phyloP scores from a whole-genome alignment of 495 filamentous ascomycete species.

The Aspergillus nanangensis region DNA sequence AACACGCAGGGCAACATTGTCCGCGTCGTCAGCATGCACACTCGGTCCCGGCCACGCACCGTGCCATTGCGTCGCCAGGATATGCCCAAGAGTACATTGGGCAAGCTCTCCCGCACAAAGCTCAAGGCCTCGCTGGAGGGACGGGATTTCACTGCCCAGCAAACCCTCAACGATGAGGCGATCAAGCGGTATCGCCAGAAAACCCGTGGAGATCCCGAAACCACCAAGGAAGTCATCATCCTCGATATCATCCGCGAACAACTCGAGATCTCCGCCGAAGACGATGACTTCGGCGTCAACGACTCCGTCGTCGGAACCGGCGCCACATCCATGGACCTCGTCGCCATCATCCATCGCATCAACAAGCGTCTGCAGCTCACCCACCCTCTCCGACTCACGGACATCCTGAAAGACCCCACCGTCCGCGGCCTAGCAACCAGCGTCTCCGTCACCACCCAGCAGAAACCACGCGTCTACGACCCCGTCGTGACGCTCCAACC shows the following conservation, averaged over 20 bases:
- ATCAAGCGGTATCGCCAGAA: constrained; percentile 2
- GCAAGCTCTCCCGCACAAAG: constrained; percentile 45
- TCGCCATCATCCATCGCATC: background rate
- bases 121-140: constrained; percentile 15
- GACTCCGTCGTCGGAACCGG: background rate
- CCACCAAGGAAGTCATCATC: background rate
- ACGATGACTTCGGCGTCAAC: constrained; percentile 14
- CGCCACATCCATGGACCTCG: background rate
- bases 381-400: constrained; percentile 8
- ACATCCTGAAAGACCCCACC: constrained; percentile 35
- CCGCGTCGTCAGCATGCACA: constrained; percentile 8
- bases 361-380: background rate
- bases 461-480: constrained; percentile 31
- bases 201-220: background rate
- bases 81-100: constrained; percentile 24
- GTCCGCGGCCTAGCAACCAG: constrained; percentile 19
- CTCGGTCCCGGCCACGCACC: constrained; percentile 8
- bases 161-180: constrained; percentile 19
- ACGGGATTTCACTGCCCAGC: constrained; percentile 4
- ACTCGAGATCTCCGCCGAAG: background rate
- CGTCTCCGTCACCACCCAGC: constrained; percentile 14
- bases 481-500: constrained; percentile 43
- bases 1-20: constrained; percentile 8
- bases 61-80: constrained; percentile 10
- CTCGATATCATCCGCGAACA: background rate